Conservation (phyloP, 2,329 filamentous ascomycete genomes). For the Penicillium sp. region DNA sequence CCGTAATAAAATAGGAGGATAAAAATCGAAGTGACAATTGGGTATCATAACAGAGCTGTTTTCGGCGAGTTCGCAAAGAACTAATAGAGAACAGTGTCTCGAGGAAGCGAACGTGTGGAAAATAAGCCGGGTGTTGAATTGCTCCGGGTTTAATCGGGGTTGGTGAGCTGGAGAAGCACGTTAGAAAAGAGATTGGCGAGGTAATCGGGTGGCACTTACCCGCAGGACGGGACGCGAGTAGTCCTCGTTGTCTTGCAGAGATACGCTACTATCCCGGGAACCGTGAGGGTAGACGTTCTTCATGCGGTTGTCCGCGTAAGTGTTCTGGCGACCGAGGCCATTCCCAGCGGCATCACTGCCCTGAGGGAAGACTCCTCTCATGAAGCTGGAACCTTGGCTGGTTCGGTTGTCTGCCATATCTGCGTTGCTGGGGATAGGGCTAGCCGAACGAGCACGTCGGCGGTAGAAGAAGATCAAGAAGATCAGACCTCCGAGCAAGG, state of each 20-base stretch:
- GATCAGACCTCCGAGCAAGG: conserved; percentile 41
- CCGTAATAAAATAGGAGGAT: conserved; percentile 25
- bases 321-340: conserved; percentile 31
- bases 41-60: conserved; percentile 46
- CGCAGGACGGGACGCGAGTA: conserved; percentile 52
- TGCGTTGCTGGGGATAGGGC: conserved; percentile 33
- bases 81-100: conserved; percentile 27
- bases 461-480: conserved; percentile 45
- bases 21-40: conserved; percentile 36
- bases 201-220: conserved; percentile 32
- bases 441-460: conserved; percentile 37
- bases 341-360: conserved; percentile 25
- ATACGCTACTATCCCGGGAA: conserved; percentile 48
- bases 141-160: conserved; percentile 36
- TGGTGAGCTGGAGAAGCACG: conserved; percentile 33
- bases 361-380: conserved; percentile 37
- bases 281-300: conserved; percentile 50
- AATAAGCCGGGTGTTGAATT: conserved; percentile 14
- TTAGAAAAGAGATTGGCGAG: conserved; percentile 19
- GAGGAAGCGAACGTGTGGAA: conserved; percentile 13
- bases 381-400: conserved; percentile 41
- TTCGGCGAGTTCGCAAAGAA: conserved; percentile 35
- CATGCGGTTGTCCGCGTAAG: conserved; percentile 51
- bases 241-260: conserved; percentile 53
- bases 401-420: conserved; percentile 36